Evolutionary conservation across 768 basidiomycete species (phyloP).

Genomic region (Boletus insuetus): DNA sequence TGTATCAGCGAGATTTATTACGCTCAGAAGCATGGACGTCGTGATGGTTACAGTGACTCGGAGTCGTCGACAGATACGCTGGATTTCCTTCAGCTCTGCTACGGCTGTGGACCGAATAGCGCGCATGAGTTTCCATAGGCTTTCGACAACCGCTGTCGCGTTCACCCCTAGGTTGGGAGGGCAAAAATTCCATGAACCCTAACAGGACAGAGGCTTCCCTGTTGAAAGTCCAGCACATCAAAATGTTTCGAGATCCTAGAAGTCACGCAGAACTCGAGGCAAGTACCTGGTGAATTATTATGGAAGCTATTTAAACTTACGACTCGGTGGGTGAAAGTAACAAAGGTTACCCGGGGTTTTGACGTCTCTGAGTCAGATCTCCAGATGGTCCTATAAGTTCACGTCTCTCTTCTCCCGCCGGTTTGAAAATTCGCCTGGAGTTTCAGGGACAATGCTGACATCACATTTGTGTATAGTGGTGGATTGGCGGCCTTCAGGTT

Average conservation of each 20-base stretch:
- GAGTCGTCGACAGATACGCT: constrained; percentile 1
- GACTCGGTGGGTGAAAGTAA: constrained; percentile 12
- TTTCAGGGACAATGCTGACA: constrained; percentile 23
- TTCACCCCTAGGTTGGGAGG: background rate
- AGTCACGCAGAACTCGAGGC: constrained; percentile 16
- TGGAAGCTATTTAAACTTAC: constrained; percentile 21
- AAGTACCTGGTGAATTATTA: constrained; percentile 19
- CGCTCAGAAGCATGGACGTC: constrained; percentile 22
- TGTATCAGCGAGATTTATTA: constrained; percentile 25
- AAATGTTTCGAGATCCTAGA: constrained; percentile 10
- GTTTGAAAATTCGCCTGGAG: constrained; percentile 14
- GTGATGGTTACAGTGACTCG: constrained; percentile 30
- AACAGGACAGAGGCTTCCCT: background rate
- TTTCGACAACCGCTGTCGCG: background rate
- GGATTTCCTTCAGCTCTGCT: constrained; percentile 4
- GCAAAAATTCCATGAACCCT: background rate
- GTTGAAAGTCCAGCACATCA: constrained; percentile 1
- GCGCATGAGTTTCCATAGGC: background rate
- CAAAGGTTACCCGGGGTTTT: constrained; percentile 12
- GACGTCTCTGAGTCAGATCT: constrained; percentile 19
- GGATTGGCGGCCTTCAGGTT: constrained; percentile 22
- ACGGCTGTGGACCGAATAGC: background rate
- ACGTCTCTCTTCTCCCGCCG: constrained; percentile 27
- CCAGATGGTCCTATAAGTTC: constrained; percentile 12
- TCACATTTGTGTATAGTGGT: constrained; percentile 16